These are phyloP conservation scores for Fusarium torulosum DNA, from an alignment of 2,329 filamentous ascomycete genomes.

Conservation along the genomic window DNA sequence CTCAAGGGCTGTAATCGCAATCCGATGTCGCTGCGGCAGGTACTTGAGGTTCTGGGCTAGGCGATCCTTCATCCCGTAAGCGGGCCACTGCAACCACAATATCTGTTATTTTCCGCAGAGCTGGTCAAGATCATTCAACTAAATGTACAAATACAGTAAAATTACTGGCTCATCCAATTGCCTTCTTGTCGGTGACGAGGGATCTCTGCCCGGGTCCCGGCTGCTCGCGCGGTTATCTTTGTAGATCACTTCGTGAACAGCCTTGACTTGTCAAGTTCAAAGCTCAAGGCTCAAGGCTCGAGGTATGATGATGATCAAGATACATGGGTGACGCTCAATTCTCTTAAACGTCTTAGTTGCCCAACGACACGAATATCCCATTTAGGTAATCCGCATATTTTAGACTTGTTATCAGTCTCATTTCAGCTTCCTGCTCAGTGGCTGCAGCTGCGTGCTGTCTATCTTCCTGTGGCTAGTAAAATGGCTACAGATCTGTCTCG, in stretches of 20 bases:
- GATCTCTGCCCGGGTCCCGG: conserved; percentile 21
- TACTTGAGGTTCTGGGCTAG: conserved; percentile 24
- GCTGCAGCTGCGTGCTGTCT: conserved; percentile 10
- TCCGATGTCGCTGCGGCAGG: conserved; percentile 16
- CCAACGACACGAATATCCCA: not conserved
- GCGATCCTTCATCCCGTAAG: conserved; percentile 41
- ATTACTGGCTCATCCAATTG: conserved; percentile 3
- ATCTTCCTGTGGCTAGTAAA: not conserved
- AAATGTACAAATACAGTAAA: not conserved
- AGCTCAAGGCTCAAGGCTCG: not conserved
- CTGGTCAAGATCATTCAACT: not conserved
- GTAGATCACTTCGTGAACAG: not conserved
- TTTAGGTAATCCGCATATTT: conserved; percentile 7
- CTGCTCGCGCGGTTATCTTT: not conserved
- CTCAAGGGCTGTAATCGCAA: conserved; percentile 6
- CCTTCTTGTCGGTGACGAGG: conserved; percentile 35
- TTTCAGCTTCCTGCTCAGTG: not conserved
- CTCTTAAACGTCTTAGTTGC: conserved; percentile 14
- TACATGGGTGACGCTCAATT: conserved; percentile 26
- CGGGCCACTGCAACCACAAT: conserved; percentile 23
- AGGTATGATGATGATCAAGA: conserved; percentile 16
- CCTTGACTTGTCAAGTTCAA: conserved; percentile 9
- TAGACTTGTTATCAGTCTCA: conserved; percentile 4
- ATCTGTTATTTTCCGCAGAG: conserved; percentile 19
- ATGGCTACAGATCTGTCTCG: not conserved